Conservation (phyloP, 306 rosid species). For the Sechiopsis laciniata region DNA sequence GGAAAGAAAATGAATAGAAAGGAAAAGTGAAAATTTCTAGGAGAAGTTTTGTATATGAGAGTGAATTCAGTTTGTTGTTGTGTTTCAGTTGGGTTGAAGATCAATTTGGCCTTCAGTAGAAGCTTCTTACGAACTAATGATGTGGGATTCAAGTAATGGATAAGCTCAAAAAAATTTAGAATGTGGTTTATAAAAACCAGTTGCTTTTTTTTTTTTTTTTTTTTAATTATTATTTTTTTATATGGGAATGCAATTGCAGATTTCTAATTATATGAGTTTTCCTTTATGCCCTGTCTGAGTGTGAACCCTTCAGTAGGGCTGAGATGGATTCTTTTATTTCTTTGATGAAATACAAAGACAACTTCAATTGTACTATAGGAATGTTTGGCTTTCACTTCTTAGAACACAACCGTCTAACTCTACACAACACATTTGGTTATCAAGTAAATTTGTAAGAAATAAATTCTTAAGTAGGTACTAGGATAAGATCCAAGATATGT, state of each 20-base stretch:
- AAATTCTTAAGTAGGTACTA: too few species aligned
- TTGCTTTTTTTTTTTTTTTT: too few species aligned
- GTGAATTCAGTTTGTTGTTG: background rate
- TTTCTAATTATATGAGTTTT: background rate
- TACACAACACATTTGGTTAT: background rate
- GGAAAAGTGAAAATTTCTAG: background rate
- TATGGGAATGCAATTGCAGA: background rate
- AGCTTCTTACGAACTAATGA: background rate
- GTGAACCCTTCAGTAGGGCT: background rate
- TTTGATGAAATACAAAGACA: background rate
- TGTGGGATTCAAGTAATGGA: background rate
- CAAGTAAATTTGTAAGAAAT: too few species aligned
- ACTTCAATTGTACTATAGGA: background rate
- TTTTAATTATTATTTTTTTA: too few species aligned
- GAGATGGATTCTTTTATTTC: slow-evolving; percentile 1
- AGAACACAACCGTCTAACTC: too few species aligned
- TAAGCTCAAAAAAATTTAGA: background rate
- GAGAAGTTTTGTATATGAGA: background rate
- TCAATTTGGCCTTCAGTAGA: background rate
- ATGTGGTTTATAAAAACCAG: background rate
- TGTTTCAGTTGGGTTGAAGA: slow-evolving; percentile 2
- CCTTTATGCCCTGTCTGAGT: background rate
- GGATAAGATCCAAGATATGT: background rate
- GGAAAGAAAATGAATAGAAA: background rate
- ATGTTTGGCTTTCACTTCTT: background rate